Evolutionary conservation across 805 yeast species (phyloP), one percentile per base, ranked within the genome.

Genomic region (Wickerhamiella azyma): DNA sequence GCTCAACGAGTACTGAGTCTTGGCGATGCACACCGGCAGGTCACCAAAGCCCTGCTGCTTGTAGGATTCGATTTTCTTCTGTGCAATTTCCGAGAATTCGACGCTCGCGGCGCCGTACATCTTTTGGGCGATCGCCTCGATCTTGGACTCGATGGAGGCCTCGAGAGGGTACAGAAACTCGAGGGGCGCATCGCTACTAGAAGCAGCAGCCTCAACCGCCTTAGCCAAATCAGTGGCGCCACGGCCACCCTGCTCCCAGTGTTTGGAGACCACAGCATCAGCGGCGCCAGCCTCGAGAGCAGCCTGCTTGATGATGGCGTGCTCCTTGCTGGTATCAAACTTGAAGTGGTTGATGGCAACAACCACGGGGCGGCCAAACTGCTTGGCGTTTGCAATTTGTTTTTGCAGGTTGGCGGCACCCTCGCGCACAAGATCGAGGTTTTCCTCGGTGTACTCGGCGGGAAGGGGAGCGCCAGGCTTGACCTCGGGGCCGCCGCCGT

Each of bases 401-500:
- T 89, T 89, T 52, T 80, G 83, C 64, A 89, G 72, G 69, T 89
- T 89, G 50, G 85, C 79, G 61, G 89, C 81, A 43, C 97, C 97
- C 48, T 72, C 70, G 47, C 74, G 69, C 54, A 89, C 76, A 61
- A 79, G 74, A 35, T 80, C 94, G 47, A 82, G 74, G 65, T 88
- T 81, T 67, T 89, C 96, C 53, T 77, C 72, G 32, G 76, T 69
- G 68, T 89, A 89, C 59, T 77, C 96, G 43, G 69, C 70, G 30
- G 96, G 95, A 58, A 89, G 71, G 39, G 89, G 72, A 54, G 77
- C 80, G 49, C 96, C 97, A 10, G 97, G 95, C 60, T 85, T 86
- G 52, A 89, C 96, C 57, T 85, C 94, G 17, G 96, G 88, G 43
- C 94, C 97, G 54, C 96, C 97, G 50, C 97, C 97, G 61, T 89